Conservation (phyloP, 2,329 filamentous ascomycete genomes). For the Sporothrix sp. region DNA sequence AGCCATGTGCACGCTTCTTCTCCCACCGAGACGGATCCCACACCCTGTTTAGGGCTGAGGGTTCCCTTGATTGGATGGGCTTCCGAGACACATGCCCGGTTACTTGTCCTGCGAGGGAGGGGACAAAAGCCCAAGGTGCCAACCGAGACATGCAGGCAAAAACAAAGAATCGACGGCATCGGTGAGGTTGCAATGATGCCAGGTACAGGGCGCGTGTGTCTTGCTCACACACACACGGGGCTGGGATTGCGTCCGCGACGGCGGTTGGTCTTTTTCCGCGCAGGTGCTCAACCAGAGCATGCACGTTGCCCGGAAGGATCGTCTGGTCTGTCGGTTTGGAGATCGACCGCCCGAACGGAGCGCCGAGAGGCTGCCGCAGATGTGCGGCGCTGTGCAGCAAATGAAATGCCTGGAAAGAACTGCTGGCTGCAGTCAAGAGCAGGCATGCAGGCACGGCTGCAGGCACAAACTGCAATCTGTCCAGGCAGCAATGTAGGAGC, state of each 20-base stretch:
- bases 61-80: slow-evolving; percentile 3
- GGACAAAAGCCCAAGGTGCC: background rate
- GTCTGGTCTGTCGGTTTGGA: too few species aligned
- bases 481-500: slow-evolving; percentile 5
- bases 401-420: background rate
- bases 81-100: slow-evolving; percentile 5
- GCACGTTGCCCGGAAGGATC: too few species aligned
- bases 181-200: background rate
- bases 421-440: background rate
- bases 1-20: background rate
- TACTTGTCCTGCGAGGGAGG: too few species aligned
- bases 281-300: too few species aligned
- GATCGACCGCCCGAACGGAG: too few species aligned
- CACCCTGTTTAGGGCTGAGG: slow-evolving; percentile 6
- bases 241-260: background rate
- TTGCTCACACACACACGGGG: background rate
- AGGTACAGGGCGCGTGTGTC: slow-evolving; percentile 1
- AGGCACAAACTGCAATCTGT: slow-evolving; percentile 1
- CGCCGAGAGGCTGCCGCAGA: too few species aligned
- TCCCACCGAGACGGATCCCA: slow-evolving; percentile 5
- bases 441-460: background rate
- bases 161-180: background rate
- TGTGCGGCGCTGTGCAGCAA: background rate
- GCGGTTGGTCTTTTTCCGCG: too few species aligned
- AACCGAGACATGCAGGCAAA: slow-evolving; percentile 11